These are phyloP conservation scores for Candida peoriensis DNA, from an alignment of 805 yeast genomes.

Conservation along the genomic window DNA sequence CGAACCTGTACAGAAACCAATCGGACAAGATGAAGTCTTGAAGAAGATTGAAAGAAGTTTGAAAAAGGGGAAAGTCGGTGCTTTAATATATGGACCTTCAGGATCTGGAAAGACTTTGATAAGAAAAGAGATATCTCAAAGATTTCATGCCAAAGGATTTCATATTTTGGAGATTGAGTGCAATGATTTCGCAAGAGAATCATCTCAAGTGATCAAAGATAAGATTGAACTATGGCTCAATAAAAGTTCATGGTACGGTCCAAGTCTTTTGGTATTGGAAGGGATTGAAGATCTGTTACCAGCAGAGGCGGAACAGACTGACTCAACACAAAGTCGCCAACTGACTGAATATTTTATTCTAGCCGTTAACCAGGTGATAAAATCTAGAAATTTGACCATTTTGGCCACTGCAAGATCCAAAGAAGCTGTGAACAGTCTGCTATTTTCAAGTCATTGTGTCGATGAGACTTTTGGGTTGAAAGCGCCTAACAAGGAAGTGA, in stretches of 20 bases:
- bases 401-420: slow-evolving; percentile 61
- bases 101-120: slow-evolving; percentile 80
- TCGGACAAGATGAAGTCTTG: slow-evolving; percentile 53
- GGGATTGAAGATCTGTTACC: slow-evolving; percentile 71
- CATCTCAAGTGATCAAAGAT: slow-evolving; percentile 39
- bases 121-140: slow-evolving; percentile 35
- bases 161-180: slow-evolving; percentile 49
- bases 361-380: slow-evolving; percentile 35
- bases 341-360: slow-evolving; percentile 56
- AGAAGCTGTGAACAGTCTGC: slow-evolving; percentile 54
- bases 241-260: slow-evolving; percentile 69
- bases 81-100: slow-evolving; percentile 63
- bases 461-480: slow-evolving; percentile 55
- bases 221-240: slow-evolving; percentile 39
- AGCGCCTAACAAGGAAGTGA: slow-evolving; percentile 63
- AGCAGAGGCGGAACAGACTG: slow-evolving; percentile 53
- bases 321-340: slow-evolving; percentile 57
- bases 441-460: slow-evolving; percentile 66
- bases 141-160: slow-evolving; percentile 35
- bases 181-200: slow-evolving; percentile 52
- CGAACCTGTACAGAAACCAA: slow-evolving; percentile 26
- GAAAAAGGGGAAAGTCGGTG: slow-evolving; percentile 44
- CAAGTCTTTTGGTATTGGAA: slow-evolving; percentile 70
- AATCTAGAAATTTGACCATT: slow-evolving; percentile 44
- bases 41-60: slow-evolving; percentile 35